Evolutionary conservation across 768 basidiomycete genomes (phyloP), one percentile per base, ranked within the genome.

Genomic region (Sarcodon aspratus): DNA sequence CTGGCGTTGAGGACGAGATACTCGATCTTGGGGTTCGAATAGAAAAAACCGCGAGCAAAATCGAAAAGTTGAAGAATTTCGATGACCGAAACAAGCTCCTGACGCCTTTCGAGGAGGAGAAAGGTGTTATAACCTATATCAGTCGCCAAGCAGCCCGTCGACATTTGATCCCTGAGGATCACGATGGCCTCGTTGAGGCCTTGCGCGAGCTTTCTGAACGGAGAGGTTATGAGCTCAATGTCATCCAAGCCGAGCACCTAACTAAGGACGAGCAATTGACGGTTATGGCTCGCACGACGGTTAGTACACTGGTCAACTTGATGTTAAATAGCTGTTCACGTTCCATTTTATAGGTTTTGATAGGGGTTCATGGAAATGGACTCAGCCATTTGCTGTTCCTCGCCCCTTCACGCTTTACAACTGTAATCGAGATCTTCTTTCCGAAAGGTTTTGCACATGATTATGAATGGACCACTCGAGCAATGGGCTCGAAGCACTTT

Each of bases 381-480:
- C 71, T 93, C 0, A 85, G 87, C 8, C 87, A 90, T 57, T 71
- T 92, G n/a, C 73, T 92, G 38, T 79, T 84, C 69, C 90, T 92
- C 87, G 78, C 83, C 17, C 74, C 75, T 1, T 85, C 80, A 3
- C 77, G 76, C 0, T 63, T 79, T n/a, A 80, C 85, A 6, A 80
- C 86, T 6, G 86, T 93, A 15, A 84, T 93, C 54, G 89, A 93
- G 64, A 76, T 93, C 11, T 88, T 93, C 66, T 85, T 73, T 58
- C 88, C 87, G 0, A 70, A 63, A 3, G 90, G 88, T 0, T 92
- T 88, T 59, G 82, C 89, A 27, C 82, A 85, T 57, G 90, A 92
- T 58, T 92, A 92, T 60, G 79, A 89, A 57, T 93, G 87, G 80
- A 91, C 89, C 0, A 61, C 82, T 5, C 64, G 75, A 33, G 79